Conservation (phyloP, 306 rosid genomes). For the Hylodesmum podocarpum region DNA sequence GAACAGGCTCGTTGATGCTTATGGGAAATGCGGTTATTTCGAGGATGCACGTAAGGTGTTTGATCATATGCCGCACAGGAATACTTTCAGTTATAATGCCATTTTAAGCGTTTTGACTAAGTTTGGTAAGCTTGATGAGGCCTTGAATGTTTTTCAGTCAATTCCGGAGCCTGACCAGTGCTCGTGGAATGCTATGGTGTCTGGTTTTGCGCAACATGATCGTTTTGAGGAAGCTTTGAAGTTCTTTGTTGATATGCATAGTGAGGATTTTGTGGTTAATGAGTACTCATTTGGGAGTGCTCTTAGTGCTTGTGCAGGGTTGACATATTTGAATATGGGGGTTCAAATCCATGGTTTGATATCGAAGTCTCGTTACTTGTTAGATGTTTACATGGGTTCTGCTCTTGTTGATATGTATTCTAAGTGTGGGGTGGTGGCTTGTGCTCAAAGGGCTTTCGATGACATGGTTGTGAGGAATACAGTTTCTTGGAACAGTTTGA, state of each 20-base stretch:
- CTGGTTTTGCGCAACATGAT: constrained; percentile 44
- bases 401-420: constrained; percentile 65
- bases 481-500: constrained; percentile 69
- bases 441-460: constrained; percentile 56
- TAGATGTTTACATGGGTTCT: constrained; percentile 52
- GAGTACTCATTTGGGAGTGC: constrained; percentile 56
- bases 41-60: constrained; percentile 44
- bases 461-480: constrained; percentile 48
- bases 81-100: constrained; percentile 52
- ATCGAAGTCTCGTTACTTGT: constrained; percentile 34
- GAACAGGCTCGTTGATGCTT: constrained; percentile 48
- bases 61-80: constrained; percentile 43
- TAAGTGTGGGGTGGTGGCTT: constrained; percentile 46
- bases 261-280: constrained; percentile 46
- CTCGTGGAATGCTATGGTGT: constrained; percentile 60
- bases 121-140: constrained; percentile 46
- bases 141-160: constrained; percentile 35
- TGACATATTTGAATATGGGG: constrained; percentile 44
- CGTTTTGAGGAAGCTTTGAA: constrained; percentile 46
- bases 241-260: constrained; percentile 44
- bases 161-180: constrained; percentile 58
- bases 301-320: constrained; percentile 60
- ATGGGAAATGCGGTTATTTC: constrained; percentile 43
- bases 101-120: constrained; percentile 37
- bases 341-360: constrained; percentile 53